Base-by-base conservation (phyloP, 768 basidiomycete species). In the Sarcomyxa edulis region DNA sequence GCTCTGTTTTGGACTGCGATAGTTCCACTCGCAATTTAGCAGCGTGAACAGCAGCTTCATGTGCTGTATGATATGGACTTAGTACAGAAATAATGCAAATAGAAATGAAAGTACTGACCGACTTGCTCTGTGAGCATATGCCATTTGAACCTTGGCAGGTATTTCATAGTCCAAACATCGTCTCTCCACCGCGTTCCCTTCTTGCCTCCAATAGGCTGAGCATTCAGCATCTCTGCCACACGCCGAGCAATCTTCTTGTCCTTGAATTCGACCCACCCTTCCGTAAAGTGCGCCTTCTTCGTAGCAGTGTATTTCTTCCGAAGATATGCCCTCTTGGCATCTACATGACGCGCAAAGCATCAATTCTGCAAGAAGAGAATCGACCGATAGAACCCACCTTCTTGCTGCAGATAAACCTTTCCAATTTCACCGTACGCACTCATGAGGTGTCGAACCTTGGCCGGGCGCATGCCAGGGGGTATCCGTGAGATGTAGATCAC, bases 81-180 rank as follows among this genome's bases (percentile, higher is more conserved):
- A 15, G 36, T 11, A 24, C 22, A 27, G 19, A 37, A 7, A 35
- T 12, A 32, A 39, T 6, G 14, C 2, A 31, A 26, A 30, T 14
- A 32, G 15, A 38, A 28, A 22, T 29, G 10, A 32, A 14, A 26
- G 31, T 26, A 73, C 93, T 59, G 55, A 95, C 95, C 92, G 50
- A 99, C 84, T 73, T 97, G 95, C 61, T 98, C 96, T 5, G 91
- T 94, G 42, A 99, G 68, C 95, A 96, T 96, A 61, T 86, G 81
- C 96, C 96, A 99, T 53, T 94, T 96, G 72, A 98, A 99, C 53
- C 81, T 86, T 7, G 94, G 94, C 42, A 99, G 66, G 58, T 99
- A 99, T 56, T 95, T 95, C 92, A 98, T 95, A 40, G 96, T 97
- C 96, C 96, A 99, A 6, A 99, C 81, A 48, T 99, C 96, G 54